Conservation (phyloP, 2,329 filamentous ascomycete genomes). For the Alternaria arbusti region DNA sequence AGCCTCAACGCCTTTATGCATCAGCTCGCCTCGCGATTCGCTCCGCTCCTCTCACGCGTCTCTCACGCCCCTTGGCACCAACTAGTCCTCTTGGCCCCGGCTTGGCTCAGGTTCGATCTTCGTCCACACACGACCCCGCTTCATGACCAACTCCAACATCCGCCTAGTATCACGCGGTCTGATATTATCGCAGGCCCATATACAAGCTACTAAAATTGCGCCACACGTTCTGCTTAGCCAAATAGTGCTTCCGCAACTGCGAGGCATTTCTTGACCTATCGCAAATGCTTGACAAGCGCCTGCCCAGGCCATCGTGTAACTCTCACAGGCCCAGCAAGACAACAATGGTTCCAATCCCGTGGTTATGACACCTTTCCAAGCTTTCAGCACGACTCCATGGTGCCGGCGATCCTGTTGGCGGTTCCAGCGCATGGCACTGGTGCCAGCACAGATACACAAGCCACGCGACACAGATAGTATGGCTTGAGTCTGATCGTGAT, state of each 20-base stretch:
- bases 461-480: constrained; percentile 14
- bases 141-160: constrained; percentile 4
- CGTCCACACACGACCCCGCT: constrained; percentile 12
- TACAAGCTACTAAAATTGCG: background rate
- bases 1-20: constrained; percentile 45
- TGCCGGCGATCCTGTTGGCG: constrained; percentile 5
- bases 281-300: background rate
- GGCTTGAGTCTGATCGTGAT: background rate
- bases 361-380: constrained; percentile 24
- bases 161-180: constrained; percentile 3
- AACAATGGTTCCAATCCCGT: constrained; percentile 15
- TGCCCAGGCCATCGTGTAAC: constrained; percentile 25
- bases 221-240: constrained; percentile 15
- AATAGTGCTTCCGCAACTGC: constrained; percentile 3
- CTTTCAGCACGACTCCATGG: constrained; percentile 1
- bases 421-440: constrained; percentile 15
- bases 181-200: background rate
- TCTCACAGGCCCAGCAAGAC: constrained; percentile 20
- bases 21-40: constrained; percentile 22
- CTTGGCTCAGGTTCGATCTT: constrained; percentile 4
- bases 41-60: constrained; percentile 23
- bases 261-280: constrained; percentile 19
- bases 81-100: constrained; percentile 21
- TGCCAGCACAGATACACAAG: constrained; percentile 18
- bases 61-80: constrained; percentile 12